Evolutionary conservation across 352 stramenopile species (phyloP).

Genomic region (Pythium volutum): DNA sequence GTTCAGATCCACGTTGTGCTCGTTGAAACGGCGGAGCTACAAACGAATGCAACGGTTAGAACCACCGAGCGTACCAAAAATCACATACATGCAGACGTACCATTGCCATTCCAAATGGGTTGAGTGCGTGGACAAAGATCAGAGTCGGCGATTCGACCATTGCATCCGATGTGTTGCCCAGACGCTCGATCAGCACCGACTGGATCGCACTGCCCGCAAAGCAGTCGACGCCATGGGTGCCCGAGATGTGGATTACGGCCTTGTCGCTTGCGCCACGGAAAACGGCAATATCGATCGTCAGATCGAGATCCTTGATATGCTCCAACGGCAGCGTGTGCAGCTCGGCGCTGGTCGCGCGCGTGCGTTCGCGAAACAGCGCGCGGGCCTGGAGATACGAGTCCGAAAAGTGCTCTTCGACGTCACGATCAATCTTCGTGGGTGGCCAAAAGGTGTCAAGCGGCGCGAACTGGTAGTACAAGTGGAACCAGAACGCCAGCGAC

Average conservation of each 20-base stretch:
- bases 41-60: neutral
- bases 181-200: slow-evolving; percentile 14
- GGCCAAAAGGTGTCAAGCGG: slow-evolving; percentile 24
- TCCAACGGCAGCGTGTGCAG: slow-evolving; percentile 27
- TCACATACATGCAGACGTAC: slow-evolving; percentile 16
- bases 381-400: slow-evolving; percentile 36
- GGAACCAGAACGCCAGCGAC: slow-evolving; percentile 25
- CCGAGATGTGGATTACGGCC: slow-evolving; percentile 38
- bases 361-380: slow-evolving; percentile 28
- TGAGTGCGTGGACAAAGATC: slow-evolving; percentile 92
- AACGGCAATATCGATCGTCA: slow-evolving; percentile 39
- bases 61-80: neutral
- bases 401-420: slow-evolving; percentile 25
- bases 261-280: slow-evolving; percentile 20
- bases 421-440: neutral
- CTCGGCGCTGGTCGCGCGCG: slow-evolving; percentile 7
- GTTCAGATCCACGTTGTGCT: slow-evolving; percentile 95
- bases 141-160: slow-evolving; percentile 46
- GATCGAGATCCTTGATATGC: slow-evolving; percentile 20
- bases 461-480: slow-evolving; percentile 25
- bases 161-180: slow-evolving; percentile 11
- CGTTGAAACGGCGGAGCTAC: slow-evolving; percentile 87
- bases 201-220: slow-evolving; percentile 60
- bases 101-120: slow-evolving; percentile 71
- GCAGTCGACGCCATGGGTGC: slow-evolving; percentile 46